Evolutionary conservation across 345 rosid species (phyloP).

Genomic region (Linum lewisii): DNA sequence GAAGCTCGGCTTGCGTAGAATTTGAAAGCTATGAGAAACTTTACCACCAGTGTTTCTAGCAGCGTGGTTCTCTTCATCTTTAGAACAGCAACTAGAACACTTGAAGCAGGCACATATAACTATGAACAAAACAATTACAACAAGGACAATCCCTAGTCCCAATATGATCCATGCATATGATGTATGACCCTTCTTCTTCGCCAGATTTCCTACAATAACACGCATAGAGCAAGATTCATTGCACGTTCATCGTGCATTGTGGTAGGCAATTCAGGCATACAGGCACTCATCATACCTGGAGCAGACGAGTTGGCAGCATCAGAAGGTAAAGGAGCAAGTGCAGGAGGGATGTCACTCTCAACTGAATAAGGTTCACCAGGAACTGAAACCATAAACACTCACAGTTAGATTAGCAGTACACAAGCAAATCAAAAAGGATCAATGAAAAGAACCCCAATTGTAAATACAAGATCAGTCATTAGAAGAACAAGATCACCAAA

Average conservation of each 20-base stretch:
- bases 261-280: background rate
- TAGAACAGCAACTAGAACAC: constrained; percentile 45
- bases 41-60: constrained; percentile 40
- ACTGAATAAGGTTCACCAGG: constrained; percentile 75
- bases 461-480: too few species aligned
- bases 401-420: background rate
- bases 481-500: background rate
- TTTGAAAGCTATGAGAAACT: constrained; percentile 56
- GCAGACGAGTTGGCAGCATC: constrained; percentile 16
- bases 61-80: constrained; percentile 23
- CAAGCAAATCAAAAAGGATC: background rate
- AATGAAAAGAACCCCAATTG: too few species aligned
- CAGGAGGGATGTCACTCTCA: constrained; percentile 33
- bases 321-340: constrained; percentile 46
- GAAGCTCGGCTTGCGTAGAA: constrained; percentile 78
- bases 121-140: constrained; percentile 37
- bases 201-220: constrained; percentile 45
- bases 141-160: constrained; percentile 60
- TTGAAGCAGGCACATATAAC: constrained; percentile 50
- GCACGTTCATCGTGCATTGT: constrained; percentile 1
- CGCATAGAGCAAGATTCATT: constrained; percentile 6
- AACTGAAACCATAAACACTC: constrained; percentile 32
- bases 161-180: constrained; percentile 83
- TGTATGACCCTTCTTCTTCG: constrained; percentile 39
- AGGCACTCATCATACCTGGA: constrained; percentile 37